Percentiles rank a stretch among this genome's conserved stretches.
These are phyloP conservation scores for Puccinia coronata DNA, from an alignment of 1,284 basidiomycete genomes.

Conservation along the genomic window DNA sequence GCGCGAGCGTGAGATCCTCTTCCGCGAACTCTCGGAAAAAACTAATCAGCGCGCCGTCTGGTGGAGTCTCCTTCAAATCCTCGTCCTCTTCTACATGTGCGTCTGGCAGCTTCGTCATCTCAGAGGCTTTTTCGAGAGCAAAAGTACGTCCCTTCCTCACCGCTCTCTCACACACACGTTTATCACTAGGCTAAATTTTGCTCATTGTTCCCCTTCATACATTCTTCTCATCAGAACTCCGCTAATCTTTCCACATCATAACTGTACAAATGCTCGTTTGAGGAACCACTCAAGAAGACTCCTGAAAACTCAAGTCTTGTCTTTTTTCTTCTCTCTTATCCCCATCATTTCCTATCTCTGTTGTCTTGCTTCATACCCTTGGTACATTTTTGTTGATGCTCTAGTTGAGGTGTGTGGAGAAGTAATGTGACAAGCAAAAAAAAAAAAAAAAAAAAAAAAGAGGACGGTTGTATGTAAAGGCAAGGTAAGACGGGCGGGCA, in stretches of 20 bases:
- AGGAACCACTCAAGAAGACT: not conserved
- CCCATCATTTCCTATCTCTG: slow-evolving; percentile 65
- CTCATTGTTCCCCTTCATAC: slow-evolving; percentile 61
- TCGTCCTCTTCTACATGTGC: slow-evolving; percentile 79
- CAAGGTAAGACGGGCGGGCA: not conserved
- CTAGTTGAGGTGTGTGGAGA: slow-evolving; percentile 62
- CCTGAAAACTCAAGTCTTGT: not conserved
- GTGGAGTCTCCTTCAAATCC: slow-evolving; percentile 86
- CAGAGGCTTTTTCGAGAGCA: slow-evolving; percentile 62
- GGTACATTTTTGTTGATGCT: slow-evolving; percentile 63
- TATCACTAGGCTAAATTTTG: slow-evolving; percentile 45
- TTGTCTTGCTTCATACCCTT: slow-evolving; percentile 63
- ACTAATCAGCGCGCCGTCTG: slow-evolving; percentile 88
- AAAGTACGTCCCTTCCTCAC: slow-evolving; percentile 49
- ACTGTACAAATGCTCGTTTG: slow-evolving; percentile 57
- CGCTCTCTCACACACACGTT: slow-evolving; percentile 38
- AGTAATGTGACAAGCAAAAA: slow-evolving; percentile 69
- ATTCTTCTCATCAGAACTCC: slow-evolving; percentile 85
- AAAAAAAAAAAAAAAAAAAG: slow-evolving; percentile 59
- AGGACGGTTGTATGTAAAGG: not conserved
- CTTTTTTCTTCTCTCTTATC: slow-evolving; percentile 62
- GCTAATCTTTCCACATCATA: slow-evolving; percentile 61
- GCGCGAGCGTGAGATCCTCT: slow-evolving; percentile 85
- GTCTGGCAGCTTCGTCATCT: slow-evolving; percentile 91
- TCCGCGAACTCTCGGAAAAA: slow-evolving; percentile 80